phyloP scores from a whole-genome alignment of 495 filamentous ascomycete genomes.

The Lophiotrema nucula region DNA sequence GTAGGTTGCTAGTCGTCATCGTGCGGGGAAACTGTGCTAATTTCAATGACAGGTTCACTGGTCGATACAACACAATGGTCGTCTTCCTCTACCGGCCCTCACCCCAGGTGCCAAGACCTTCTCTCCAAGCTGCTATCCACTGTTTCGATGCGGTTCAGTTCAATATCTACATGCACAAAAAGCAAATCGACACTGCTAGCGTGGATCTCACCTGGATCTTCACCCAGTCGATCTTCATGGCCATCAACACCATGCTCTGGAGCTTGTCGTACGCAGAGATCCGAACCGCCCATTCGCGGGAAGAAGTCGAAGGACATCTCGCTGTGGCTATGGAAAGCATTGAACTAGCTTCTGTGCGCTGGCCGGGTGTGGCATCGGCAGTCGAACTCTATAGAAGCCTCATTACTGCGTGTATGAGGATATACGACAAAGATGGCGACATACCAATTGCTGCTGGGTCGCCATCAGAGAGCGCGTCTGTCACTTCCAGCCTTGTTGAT shows the following conservation, averaged over 20 bases:
- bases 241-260: conserved; percentile 86
- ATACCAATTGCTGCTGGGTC: conserved; percentile 66
- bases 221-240: conserved; percentile 80
- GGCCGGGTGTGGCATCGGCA: conserved; percentile 87
- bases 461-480: conserved; percentile 38
- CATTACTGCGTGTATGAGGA: conserved; percentile 76
- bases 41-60: conserved; percentile 75
- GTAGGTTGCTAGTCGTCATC: conserved; percentile 44
- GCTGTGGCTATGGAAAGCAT: conserved; percentile 72
- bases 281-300: conserved; percentile 62
- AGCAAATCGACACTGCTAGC: conserved; percentile 68
- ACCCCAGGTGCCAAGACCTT: conserved; percentile 84
- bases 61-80: conserved; percentile 77
- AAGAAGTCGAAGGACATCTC: conserved; percentile 70
- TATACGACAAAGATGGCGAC: conserved; percentile 65
- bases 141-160: conserved; percentile 80
- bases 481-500: conserved; percentile 29
- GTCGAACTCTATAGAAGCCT: conserved; percentile 75
- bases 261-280: conserved; percentile 79
- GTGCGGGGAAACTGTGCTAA: too few species aligned
- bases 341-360: conserved; percentile 69
- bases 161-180: conserved; percentile 73
- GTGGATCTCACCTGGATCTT: conserved; percentile 93
- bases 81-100: conserved; percentile 83
- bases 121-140: conserved; percentile 64